A percentile compares a stretch with the other conserved stretches of the same genome.
phyloP scores from a whole-genome alignment of 257 asterid genomes.

The Solanum pimpinellifolium region DNA sequence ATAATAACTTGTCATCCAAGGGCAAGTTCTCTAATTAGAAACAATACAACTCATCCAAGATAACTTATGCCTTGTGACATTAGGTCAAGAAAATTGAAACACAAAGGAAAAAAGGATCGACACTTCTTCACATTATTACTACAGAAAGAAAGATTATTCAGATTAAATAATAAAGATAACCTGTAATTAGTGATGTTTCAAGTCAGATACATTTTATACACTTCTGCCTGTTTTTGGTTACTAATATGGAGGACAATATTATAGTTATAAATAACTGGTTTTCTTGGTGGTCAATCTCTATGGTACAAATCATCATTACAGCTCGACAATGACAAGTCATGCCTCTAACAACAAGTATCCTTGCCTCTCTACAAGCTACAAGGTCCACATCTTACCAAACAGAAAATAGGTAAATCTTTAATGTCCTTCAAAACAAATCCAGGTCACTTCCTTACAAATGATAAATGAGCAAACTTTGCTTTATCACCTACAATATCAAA shows the following conservation, averaged over 20 bases:
- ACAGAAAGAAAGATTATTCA: not conserved
- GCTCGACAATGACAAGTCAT: not conserved
- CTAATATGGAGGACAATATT: not conserved
- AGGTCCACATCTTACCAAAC: not conserved
- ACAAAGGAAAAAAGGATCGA: not conserved
- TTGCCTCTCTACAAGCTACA: not conserved
- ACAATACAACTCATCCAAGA: too few relatives aligned
- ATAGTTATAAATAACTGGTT: not conserved
- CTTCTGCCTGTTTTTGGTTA: not conserved
- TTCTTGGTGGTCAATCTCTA: not conserved
- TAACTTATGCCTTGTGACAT: not conserved
- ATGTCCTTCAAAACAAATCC: not conserved
- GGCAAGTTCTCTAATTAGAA: too few relatives aligned
- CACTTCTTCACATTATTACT: not conserved
- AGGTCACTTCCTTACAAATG: not conserved
- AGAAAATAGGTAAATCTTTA: not conserved
- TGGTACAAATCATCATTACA: not conserved
- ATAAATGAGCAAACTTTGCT: not conserved
- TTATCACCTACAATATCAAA: slow-evolving; percentile 13
- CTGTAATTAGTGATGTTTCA: not conserved
- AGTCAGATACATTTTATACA: not conserved
- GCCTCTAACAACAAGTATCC: not conserved
- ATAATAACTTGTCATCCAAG: too few relatives aligned
- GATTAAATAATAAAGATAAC: not conserved
- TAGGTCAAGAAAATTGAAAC: not conserved